Conservation (phyloP, 2,329 filamentous ascomycete genomes). For the Cladosporium sp. region DNA sequence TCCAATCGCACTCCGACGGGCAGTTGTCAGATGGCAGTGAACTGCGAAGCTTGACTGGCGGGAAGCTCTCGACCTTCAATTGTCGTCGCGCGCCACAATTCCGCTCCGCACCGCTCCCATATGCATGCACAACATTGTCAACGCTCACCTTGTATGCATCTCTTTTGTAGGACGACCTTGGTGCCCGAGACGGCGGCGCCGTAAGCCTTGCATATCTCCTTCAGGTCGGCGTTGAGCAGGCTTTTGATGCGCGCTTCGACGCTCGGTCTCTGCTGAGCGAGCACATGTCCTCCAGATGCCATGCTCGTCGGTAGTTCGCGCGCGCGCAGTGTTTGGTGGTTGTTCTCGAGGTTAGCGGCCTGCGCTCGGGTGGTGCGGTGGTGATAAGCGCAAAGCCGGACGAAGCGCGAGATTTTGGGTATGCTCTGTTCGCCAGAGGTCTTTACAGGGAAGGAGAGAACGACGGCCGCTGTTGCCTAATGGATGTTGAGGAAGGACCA, state of each 20-base stretch:
- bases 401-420: not conserved
- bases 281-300: conserved; percentile 37
- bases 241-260: conserved; percentile 45
- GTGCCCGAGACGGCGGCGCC: conserved; percentile 76
- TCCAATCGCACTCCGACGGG: not conserved
- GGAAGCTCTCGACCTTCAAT: not conserved
- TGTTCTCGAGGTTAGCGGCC: not conserved
- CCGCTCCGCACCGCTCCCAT: conserved; percentile 17
- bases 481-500: not conserved
- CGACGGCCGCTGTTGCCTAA: conserved; percentile 2
- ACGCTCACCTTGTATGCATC: conserved; percentile 69
- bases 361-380: not conserved
- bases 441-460: conserved; percentile 1
- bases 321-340: conserved; percentile 5
- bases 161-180: conserved; percentile 77
- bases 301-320: conserved; percentile 22
- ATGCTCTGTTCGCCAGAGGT: not conserved
- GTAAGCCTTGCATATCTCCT: conserved; percentile 73
- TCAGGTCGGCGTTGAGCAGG: conserved; percentile 67
- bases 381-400: not conserved
- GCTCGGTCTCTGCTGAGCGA: conserved; percentile 41
- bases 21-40: not conserved
- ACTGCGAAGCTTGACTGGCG: not conserved
- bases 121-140: not conserved
- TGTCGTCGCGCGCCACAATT: conserved; percentile 2